A percentile compares a stretch with the other conserved stretches of the same genome.
phyloP scores from a whole-genome alignment of 345 rosid species.

The Pugionium dolabratum region DNA sequence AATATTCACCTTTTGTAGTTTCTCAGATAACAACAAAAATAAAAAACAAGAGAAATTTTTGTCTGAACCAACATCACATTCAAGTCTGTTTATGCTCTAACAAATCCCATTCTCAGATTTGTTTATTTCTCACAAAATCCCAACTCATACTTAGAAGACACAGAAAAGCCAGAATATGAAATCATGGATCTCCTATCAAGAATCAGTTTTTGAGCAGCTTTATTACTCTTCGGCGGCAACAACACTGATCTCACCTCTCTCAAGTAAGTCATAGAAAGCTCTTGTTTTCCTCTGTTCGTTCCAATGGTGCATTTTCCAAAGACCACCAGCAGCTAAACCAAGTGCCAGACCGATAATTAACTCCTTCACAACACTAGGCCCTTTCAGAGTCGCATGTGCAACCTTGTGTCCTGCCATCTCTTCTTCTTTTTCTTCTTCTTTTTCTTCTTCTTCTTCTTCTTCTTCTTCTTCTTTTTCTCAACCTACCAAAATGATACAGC shows the following conservation, averaged over 20 bases:
- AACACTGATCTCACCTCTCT: no score
- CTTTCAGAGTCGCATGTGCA: constrained; percentile 75
- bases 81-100: constrained; percentile 11
- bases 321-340: constrained; percentile 59
- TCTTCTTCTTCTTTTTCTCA: constrained; percentile 16
- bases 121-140: constrained; percentile 27
- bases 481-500: constrained; percentile 22
- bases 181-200: neutral
- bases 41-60: neutral
- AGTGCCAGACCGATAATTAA: constrained; percentile 55
- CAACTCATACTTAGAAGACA: neutral
- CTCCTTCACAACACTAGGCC: constrained; percentile 84
- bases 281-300: constrained; percentile 77
- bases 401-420: constrained; percentile 33
- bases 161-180: neutral
- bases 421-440: constrained; percentile 10
- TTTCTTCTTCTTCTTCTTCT: constrained; percentile 16
- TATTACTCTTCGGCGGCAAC: constrained; percentile 52
- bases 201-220: neutral
- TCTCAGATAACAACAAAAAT: constrained; percentile 1
- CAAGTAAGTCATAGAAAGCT: constrained; percentile 48
- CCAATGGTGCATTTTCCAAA: constrained; percentile 55
- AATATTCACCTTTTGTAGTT: constrained; percentile 18
- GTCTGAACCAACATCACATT: constrained; percentile 20
- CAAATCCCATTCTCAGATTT: constrained; percentile 21